Evolutionary conservation across 2,329 filamentous ascomycete genomes (phyloP).

Genomic region (Epichloe uncinata): DNA sequence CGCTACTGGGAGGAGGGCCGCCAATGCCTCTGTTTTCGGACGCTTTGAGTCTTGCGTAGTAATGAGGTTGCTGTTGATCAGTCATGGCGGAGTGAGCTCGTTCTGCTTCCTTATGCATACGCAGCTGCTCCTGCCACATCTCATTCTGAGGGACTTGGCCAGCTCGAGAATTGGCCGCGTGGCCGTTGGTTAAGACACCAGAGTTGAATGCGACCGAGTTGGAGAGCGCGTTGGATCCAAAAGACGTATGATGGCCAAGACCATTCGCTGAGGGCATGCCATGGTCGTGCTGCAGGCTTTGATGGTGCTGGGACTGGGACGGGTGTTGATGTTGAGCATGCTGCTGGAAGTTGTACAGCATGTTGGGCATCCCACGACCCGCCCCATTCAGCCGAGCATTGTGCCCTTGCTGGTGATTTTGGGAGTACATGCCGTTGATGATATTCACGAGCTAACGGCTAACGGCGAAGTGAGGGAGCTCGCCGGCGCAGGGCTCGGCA

Average conservation of each 20-base stretch:
- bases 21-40: constrained; percentile 55
- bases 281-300: constrained; percentile 46
- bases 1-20: constrained; percentile 36
- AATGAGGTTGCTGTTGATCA: constrained; percentile 50
- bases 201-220: constrained; percentile 48
- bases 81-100: constrained; percentile 59
- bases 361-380: constrained; percentile 42
- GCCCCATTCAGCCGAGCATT: constrained; percentile 57
- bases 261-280: constrained; percentile 39
- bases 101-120: constrained; percentile 65
- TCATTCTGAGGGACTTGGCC: constrained; percentile 43
- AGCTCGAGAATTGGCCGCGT: constrained; percentile 32
- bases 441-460: constrained; percentile 10
- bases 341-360: constrained; percentile 59
- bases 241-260: constrained; percentile 29
- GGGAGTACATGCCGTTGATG: constrained; percentile 53
- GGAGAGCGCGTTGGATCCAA: constrained; percentile 35
- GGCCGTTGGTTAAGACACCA: constrained; percentile 43
- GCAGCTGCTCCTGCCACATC: constrained; percentile 82
- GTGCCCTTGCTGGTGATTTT: constrained; percentile 59
- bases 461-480: constrained; percentile 8
- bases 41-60: constrained; percentile 60
- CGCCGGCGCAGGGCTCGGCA: constrained; percentile 18
- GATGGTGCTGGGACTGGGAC: constrained; percentile 51
- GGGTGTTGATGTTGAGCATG: constrained; percentile 49